A percentile compares a stretch with the other conserved stretches of the same genome.
Evolutionary conservation across 2,329 filamentous ascomycete genomes (phyloP).

Genomic region (Aspergillus neotritici): DNA sequence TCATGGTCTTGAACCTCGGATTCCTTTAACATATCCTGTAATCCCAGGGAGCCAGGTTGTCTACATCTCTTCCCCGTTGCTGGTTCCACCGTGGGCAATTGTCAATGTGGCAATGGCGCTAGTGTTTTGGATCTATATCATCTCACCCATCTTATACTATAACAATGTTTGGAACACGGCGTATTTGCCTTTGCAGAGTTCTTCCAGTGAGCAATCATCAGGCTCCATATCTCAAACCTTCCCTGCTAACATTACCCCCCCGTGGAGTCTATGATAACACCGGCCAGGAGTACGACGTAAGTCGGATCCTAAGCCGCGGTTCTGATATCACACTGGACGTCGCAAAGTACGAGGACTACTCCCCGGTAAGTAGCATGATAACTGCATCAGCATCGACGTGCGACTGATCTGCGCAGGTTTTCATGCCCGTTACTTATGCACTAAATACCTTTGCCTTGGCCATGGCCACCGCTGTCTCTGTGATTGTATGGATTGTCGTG

Average conservation of each 20-base stretch:
- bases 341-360: conserved; percentile 58
- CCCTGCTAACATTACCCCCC: too few species aligned
- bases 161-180: conserved; percentile 57
- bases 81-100: conserved; percentile 64
- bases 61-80: conserved; percentile 45
- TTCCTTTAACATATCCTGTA: neutral
- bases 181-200: conserved; percentile 54
- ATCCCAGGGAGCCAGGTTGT: conserved; percentile 24
- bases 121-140: conserved; percentile 56
- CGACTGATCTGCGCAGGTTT: conserved; percentile 11
- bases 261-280: conserved; percentile 61
- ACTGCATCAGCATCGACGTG: conserved; percentile 49
- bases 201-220: conserved; percentile 13
- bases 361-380: conserved; percentile 52
- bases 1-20: conserved; percentile 35
- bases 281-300: conserved; percentile 57
- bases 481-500: conserved; percentile 22
- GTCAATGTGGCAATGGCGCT: conserved; percentile 64
- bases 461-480: conserved; percentile 58
- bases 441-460: conserved; percentile 49
- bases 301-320: conserved; percentile 50
- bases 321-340: conserved; percentile 56
- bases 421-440: conserved; percentile 24
- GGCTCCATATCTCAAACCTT: neutral
- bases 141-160: conserved; percentile 57